These are phyloP conservation scores for Dioscorea alata DNA, from an alignment of 106 monocot genomes.

Conservation along the genomic window DNA sequence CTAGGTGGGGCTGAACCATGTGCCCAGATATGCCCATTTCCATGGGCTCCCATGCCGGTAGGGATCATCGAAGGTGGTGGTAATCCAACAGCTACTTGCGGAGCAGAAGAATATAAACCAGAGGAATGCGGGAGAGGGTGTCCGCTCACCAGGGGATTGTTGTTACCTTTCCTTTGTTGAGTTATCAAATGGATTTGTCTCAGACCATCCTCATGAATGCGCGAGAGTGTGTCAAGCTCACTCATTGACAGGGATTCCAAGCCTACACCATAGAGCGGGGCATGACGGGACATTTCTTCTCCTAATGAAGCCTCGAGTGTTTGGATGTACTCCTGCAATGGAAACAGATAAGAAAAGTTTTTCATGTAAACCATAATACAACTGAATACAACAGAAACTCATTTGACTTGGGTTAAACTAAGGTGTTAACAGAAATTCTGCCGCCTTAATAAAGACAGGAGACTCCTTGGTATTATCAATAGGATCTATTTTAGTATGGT, in stretches of 20 bases:
- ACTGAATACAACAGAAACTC: too few relatives aligned
- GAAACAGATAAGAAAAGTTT: neutral
- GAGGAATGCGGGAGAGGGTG: slow-evolving; percentile 41
- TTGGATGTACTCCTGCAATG: slow-evolving; percentile 78
- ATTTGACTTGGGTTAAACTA: too few relatives aligned
- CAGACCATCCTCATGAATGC: slow-evolving; percentile 79
- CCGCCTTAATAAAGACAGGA: too few relatives aligned
- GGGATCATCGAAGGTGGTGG: slow-evolving; percentile 39
- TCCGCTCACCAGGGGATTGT: slow-evolving; percentile 25
- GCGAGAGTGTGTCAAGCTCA: slow-evolving; percentile 77
- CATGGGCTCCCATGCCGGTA: slow-evolving; percentile 37
- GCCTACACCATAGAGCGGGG: slow-evolving; percentile 82
- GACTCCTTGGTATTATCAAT: too few relatives aligned
- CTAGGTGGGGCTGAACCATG: slow-evolving; percentile 61
- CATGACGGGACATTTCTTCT: slow-evolving; percentile 92
- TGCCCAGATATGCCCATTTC: slow-evolving; percentile 45
- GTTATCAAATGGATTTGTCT: slow-evolving; percentile 45
- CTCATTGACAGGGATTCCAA: slow-evolving; percentile 57
- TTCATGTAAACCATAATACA: too few relatives aligned
- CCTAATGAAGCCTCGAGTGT: slow-evolving; percentile 64
- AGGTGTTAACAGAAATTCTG: too few relatives aligned
- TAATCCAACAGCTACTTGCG: slow-evolving; percentile 29
- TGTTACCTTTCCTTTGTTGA: slow-evolving; percentile 42
- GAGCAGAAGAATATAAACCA: slow-evolving; percentile 37
- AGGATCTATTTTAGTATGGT: too few relatives aligned